These are phyloP conservation scores for Dipteronia dyeriana DNA, from an alignment of 345 rosid species.

Conservation along the genomic window DNA sequence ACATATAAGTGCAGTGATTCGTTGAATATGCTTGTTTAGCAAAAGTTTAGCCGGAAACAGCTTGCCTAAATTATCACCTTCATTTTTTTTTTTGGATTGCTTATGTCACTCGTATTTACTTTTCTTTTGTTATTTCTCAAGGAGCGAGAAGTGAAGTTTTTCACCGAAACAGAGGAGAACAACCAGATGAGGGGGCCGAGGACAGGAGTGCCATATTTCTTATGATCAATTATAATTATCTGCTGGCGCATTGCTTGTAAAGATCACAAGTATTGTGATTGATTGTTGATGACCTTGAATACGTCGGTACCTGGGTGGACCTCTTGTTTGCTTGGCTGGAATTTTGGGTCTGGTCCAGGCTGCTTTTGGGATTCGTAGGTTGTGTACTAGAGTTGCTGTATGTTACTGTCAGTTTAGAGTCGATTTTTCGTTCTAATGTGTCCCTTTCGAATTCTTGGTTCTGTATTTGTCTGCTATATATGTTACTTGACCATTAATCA, in stretches of 20 bases:
- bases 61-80: background rate
- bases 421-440: conserved; percentile 7
- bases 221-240: conserved; percentile 39
- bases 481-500: background rate
- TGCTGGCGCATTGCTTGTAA: conserved; percentile 25
- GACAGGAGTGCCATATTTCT: conserved; percentile 96
- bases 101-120: background rate
- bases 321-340: conserved; percentile 18
- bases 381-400: conserved; percentile 27
- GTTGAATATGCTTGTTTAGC: background rate
- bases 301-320: conserved; percentile 23
- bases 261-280: conserved; percentile 17
- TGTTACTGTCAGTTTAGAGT: conserved; percentile 20
- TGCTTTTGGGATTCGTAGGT: conserved; percentile 24
- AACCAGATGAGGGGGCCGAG: conserved; percentile 99
- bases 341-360: conserved; percentile 26
- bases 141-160: conserved; percentile 99
- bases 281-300: conserved; percentile 18
- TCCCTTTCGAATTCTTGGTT: conserved; percentile 7
- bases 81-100: background rate
- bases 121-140: conserved; percentile 25
- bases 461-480: conserved; percentile 5
- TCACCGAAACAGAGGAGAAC: conserved; percentile 99
- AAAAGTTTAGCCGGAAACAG: background rate
- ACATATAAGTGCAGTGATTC: background rate